Evolutionary conservation across 345 rosid species (phyloP), one percentile per base, ranked within the genome.

Genomic region (Schrenkiella parvula): DNA sequence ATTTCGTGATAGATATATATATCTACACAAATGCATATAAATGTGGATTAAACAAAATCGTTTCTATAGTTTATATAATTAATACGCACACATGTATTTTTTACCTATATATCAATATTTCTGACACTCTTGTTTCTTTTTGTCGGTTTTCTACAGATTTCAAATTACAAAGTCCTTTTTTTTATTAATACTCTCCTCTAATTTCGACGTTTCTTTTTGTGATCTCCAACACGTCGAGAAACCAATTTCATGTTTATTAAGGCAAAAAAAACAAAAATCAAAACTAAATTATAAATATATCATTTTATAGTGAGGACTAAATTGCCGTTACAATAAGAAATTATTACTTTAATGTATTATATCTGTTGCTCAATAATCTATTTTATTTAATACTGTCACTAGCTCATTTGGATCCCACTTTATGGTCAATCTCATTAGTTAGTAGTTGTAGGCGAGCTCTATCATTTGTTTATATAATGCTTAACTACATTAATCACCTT

Each of bases 141-240:
- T 68, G 69, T 75, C 74, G 79, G 74, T 13, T 51, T 32, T 31
- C 26, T 21, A 25, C 51, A 14, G 26, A n/a, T 14, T 66, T 50
- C 67, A 58, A 22, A 32, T 58, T 60, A 57, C 60, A 19, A 65
- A 23, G 1, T 23, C 3, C 3, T 23, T 4, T 34, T 26, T 23
- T 14, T 9, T 9, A 18, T 11, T 5, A n/a, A n/a, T n/a, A 58
- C 2, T 1, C 53, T 4, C 69, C 70, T 18, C 79, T 75, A 75
- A 8, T 75, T 17, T 75, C 79, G 51, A 75, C 69, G 74, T 75
- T 68, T 75, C 78, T 60, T 75, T 68, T 75, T 42, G 79, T 68
- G 32, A 60, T 52, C 54, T 75, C 78, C 73, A 67, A 74, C 57
- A 51, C 68, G 63, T 67, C 64, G 69, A 68, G 69, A 43, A 51